Percentiles rank a stretch among this genome's conserved stretches.
phyloP scores from a whole-genome alignment of 2,329 filamentous ascomycete species.

The Penicillium capsulatum region DNA sequence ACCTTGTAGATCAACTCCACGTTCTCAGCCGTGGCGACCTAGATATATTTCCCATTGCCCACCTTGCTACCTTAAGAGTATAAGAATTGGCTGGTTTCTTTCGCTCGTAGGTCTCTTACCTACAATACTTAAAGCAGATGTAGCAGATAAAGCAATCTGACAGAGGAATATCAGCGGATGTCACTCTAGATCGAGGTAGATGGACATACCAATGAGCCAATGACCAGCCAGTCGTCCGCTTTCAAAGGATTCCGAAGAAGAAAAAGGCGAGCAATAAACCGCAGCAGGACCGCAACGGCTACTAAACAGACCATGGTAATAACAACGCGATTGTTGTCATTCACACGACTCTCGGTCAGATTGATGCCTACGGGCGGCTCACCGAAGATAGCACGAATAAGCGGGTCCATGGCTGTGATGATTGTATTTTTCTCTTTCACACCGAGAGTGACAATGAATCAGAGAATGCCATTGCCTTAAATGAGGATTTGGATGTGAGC shows the following conservation, averaged over 20 bases:
- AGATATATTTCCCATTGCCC: conserved; percentile 13
- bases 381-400: conserved; percentile 13
- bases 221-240: conserved; percentile 16
- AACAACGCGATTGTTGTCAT: conserved; percentile 12
- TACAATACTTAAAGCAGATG: conserved; percentile 4
- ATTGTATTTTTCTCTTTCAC: no score
- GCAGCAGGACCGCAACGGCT: conserved; percentile 11
- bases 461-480: no score
- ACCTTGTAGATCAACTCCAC: no score
- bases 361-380: conserved; percentile 9
- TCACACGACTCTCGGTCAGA: conserved; percentile 5
- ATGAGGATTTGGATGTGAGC: no score
- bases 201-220: conserved; percentile 10
- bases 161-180: no score
- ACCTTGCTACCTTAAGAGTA: no score
- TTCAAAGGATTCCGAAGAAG: conserved; percentile 10
- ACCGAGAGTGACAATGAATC: no score
- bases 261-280: conserved; percentile 10
- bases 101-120: no score
- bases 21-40: conserved; percentile 1
- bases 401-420: conserved; percentile 9
- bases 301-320: conserved; percentile 14
- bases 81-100: no score
- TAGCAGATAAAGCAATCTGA: background rate
- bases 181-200: no score